These are phyloP conservation scores for Rhodamnia rubescens DNA, from an alignment of 345 rosid genomes.

Conservation along the genomic window DNA sequence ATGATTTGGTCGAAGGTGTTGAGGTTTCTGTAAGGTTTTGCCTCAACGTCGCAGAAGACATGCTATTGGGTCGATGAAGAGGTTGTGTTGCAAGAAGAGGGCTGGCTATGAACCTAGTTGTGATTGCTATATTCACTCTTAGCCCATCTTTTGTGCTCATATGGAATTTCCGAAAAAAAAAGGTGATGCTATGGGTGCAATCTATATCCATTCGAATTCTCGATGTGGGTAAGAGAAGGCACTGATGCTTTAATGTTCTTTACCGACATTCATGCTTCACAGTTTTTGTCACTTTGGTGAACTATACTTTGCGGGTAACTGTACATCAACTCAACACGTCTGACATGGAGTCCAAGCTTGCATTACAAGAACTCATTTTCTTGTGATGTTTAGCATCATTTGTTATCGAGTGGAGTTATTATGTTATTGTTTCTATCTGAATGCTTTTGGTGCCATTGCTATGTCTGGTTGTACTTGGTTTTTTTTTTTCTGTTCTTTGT, in stretches of 20 bases:
- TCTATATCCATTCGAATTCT: neutral
- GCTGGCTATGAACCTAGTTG: neutral
- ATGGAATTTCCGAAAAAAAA: neutral
- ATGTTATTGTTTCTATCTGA: neutral
- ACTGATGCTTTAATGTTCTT: neutral
- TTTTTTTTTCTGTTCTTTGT: neutral
- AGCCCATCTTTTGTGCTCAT: neutral
- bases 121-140: neutral
- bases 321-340: neutral
- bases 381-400: neutral
- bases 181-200: neutral
- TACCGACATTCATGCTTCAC: neutral
- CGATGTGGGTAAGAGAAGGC: neutral
- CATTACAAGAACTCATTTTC: neutral
- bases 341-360: neutral
- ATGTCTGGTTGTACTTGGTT: too few relatives aligned
- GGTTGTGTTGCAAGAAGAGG: neutral
- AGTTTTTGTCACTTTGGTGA: neutral
- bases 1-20: neutral
- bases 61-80: neutral
- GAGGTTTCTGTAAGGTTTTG: neutral
- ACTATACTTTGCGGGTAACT: too few relatives aligned
- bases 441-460: neutral
- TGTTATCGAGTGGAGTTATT: neutral
- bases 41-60: neutral